phyloP scores from a whole-genome alignment of 495 filamentous ascomycete genomes.

The Talaromyces wortmannii region DNA sequence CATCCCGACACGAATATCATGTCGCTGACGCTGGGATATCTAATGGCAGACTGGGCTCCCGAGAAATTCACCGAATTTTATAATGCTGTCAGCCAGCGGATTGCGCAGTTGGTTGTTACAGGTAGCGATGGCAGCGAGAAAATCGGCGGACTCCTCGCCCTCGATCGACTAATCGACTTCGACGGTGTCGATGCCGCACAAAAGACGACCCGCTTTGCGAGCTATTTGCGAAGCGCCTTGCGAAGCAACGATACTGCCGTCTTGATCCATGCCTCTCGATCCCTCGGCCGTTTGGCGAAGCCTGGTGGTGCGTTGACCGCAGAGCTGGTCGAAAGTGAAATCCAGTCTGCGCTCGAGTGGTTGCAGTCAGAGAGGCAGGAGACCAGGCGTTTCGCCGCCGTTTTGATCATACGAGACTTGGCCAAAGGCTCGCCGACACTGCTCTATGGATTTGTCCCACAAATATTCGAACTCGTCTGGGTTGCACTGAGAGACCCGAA shows the following conservation, averaged over 20 bases:
- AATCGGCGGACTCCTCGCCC: constrained; percentile 83
- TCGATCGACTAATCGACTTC: constrained; percentile 90
- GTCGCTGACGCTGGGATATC: constrained; percentile 5
- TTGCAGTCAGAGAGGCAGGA: constrained; percentile 92
- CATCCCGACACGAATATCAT: too few relatives aligned
- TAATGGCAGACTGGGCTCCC: constrained; percentile 57
- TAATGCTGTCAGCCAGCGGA: constrained; percentile 66
- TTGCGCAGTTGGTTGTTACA: constrained; percentile 66
- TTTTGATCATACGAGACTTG: constrained; percentile 82
- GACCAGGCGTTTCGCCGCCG: constrained; percentile 83
- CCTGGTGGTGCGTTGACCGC: constrained; percentile 93
- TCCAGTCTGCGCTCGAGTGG: constrained; percentile 91
- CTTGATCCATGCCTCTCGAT: constrained; percentile 80
- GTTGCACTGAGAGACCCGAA: constrained; percentile 84
- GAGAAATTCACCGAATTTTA: constrained; percentile 77
- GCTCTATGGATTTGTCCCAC: constrained; percentile 83
- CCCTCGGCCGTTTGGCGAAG: constrained; percentile 79
- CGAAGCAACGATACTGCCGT: constrained; percentile 82
- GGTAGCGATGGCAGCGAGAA: constrained; percentile 80
- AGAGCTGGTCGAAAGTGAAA: constrained; percentile 93
- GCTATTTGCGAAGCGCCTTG: constrained; percentile 79
- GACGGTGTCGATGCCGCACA: constrained; percentile 89
- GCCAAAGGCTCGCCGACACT: constrained; percentile 86
- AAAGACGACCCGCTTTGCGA: constrained; percentile 89
- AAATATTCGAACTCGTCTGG: constrained; percentile 93